phyloP scores from a whole-genome alignment of 257 asterid genomes.

The Solanum virginianum region DNA sequence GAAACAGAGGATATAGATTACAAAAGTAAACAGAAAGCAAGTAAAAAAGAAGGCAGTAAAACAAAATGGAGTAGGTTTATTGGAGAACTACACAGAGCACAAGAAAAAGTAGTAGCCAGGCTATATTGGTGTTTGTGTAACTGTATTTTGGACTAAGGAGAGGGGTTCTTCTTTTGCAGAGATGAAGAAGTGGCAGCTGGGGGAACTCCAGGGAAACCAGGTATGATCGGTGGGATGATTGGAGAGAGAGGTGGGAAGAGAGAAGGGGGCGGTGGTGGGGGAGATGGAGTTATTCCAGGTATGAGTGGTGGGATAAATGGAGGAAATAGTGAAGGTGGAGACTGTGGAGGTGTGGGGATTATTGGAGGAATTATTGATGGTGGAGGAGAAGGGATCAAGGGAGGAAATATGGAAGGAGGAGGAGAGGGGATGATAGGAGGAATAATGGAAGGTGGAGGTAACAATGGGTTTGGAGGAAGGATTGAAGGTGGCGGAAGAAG shows the following conservation, averaged over 20 bases:
- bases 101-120: neutral
- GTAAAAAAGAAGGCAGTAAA: neutral
- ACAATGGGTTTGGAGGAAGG: conserved; percentile 32
- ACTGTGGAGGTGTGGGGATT: conserved; percentile 30
- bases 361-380: conserved; percentile 44
- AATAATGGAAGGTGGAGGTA: conserved; percentile 33
- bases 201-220: conserved; percentile 37
- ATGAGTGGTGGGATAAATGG: conserved; percentile 19
- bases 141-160: neutral
- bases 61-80: neutral
- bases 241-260: conserved; percentile 38
- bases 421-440: conserved; percentile 37
- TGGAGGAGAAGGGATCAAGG: conserved; percentile 38
- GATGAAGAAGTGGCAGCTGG: conserved; percentile 23
- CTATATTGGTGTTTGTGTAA: neutral
- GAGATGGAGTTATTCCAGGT: conserved; percentile 46
- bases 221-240: conserved; percentile 34
- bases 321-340: conserved; percentile 13
- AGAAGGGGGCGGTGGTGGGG: conserved; percentile 37
- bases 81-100: neutral
- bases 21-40: neutral
- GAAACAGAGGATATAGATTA: neutral
- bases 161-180: conserved; percentile 11
- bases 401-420: conserved; percentile 30
- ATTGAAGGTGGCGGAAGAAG: conserved; percentile 14